A percentile compares a stretch with the other conserved stretches of the same genome.
Conservation (phyloP, 108 stramenopile species). For the Discostella pseudostelligera region DNA sequence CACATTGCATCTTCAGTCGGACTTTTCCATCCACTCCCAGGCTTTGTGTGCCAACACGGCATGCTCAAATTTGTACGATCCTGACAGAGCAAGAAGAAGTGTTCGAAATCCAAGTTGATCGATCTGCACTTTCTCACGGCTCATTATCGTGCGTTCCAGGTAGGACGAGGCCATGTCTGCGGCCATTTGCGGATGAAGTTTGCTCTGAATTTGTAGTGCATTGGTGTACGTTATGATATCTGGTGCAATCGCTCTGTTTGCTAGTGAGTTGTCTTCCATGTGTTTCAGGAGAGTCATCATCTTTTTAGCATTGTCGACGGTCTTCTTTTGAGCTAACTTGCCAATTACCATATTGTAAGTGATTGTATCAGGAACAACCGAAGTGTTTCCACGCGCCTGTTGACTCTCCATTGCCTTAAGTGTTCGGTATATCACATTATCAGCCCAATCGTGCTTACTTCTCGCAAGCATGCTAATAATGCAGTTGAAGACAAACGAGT, state of each 20-base stretch:
- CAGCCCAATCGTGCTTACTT: constrained; percentile 31
- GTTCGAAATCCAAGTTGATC: constrained; percentile 32
- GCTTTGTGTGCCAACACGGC: constrained; percentile 27
- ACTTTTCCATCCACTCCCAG: constrained; percentile 44
- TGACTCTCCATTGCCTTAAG: constrained; percentile 43
- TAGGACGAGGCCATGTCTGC: constrained; percentile 30
- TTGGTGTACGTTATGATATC: constrained; percentile 47
- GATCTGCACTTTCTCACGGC: constrained; percentile 9
- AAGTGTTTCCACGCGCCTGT: constrained; percentile 22
- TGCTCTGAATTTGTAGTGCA: constrained; percentile 31
- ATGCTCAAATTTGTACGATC: constrained; percentile 25
- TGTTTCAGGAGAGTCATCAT: constrained; percentile 30
- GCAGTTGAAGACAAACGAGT: constrained; percentile 38
- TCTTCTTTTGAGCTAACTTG: constrained; percentile 23
- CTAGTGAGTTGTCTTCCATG: constrained; percentile 6
- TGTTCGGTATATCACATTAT: constrained; percentile 37
- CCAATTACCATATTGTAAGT: constrained; percentile 57
- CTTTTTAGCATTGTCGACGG: constrained; percentile 38
- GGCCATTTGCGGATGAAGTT: constrained; percentile 26
- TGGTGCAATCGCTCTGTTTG: constrained; percentile 14
- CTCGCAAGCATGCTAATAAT: constrained; percentile 40
- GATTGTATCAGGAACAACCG: constrained; percentile 50
- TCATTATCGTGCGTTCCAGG: constrained; percentile 20
- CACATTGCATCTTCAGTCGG: constrained; percentile 1
- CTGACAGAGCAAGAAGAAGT: constrained; percentile 28